A percentile compares a stretch with the other conserved stretches of the same genome.
phyloP scores from a whole-genome alignment of 2,329 filamentous ascomycete species.

The Aureobasidium pullulans region DNA sequence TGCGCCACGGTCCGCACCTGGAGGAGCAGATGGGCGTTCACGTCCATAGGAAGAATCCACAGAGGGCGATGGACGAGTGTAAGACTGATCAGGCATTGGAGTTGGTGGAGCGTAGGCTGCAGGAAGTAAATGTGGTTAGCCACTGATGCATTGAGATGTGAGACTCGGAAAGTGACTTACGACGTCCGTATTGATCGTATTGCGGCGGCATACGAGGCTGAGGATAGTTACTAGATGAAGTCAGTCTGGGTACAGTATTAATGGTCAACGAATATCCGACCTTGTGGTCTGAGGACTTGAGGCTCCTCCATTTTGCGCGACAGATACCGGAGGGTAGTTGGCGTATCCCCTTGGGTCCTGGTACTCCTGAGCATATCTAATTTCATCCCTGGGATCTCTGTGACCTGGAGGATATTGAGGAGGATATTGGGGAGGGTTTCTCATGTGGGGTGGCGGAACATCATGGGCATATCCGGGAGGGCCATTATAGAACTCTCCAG shows the following conservation, averaged over 20 bases:
- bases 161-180: conserved; percentile 9
- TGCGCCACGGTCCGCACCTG: conserved; percentile 11
- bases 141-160: neutral
- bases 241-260: neutral
- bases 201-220: conserved; percentile 1
- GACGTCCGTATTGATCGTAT: conserved; percentile 16
- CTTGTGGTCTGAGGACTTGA: conserved; percentile 9
- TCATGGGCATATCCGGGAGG: conserved; percentile 6
- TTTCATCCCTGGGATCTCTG: conserved; percentile 20
- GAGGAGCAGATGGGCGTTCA: conserved; percentile 1
- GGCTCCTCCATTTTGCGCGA: neutral
- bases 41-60: conserved; percentile 1
- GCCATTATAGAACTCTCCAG: conserved; percentile 6
- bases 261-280: conserved; percentile 3
- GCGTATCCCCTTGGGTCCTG: conserved; percentile 25
- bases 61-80: conserved; percentile 9
- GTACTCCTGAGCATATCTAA: conserved; percentile 14
- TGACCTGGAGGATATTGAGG: neutral
- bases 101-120: conserved; percentile 2
- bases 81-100: neutral
- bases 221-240: conserved; percentile 10
- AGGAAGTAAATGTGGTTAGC: neutral
- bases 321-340: conserved; percentile 2
- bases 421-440: conserved; percentile 16
- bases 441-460: neutral